Evolutionary conservation across 2,329 filamentous ascomycete genomes (phyloP).

Genomic region (Cadophora sp.): DNA sequence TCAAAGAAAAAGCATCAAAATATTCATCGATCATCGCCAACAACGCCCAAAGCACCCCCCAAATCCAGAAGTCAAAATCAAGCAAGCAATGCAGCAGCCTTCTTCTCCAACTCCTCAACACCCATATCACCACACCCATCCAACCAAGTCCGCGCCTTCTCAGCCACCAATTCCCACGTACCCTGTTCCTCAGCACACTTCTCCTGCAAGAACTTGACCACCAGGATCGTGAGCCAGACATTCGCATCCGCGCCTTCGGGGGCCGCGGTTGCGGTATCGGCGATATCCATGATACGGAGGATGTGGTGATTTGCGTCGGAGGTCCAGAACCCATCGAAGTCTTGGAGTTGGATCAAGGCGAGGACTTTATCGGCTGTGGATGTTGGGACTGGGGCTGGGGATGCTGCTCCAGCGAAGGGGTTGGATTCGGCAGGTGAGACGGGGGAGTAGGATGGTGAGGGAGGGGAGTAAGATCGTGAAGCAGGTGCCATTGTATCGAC

Average conservation of each 20-base stretch:
- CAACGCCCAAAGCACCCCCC: not conserved
- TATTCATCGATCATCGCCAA: too few species aligned
- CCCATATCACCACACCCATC: slow-evolving; percentile 17
- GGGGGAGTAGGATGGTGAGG: not conserved
- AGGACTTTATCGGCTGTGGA: slow-evolving; percentile 45
- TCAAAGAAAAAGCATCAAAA: too few species aligned
- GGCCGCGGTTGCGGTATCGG: slow-evolving; percentile 20
- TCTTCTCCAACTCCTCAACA: slow-evolving; percentile 22
- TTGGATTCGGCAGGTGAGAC: not conserved
- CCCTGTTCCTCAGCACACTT: slow-evolving; percentile 55
- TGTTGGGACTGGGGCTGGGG: slow-evolving; percentile 1
- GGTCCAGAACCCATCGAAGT: slow-evolving; percentile 61
- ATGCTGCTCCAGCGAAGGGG: not conserved
- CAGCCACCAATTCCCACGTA: slow-evolving; percentile 68
- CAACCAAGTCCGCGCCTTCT: slow-evolving; percentile 64
- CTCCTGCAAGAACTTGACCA: slow-evolving; percentile 56
- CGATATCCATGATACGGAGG: slow-evolving; percentile 27
- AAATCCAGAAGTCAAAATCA: not conserved
- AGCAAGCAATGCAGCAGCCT: slow-evolving; percentile 9
- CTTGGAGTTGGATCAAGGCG: slow-evolving; percentile 59
- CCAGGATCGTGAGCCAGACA: slow-evolving; percentile 48
- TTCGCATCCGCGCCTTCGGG: slow-evolving; percentile 15
- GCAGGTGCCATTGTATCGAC: not conserved
- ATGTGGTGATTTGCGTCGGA: slow-evolving; percentile 17
- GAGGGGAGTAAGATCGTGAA: not conserved